Base-by-base conservation (phyloP, 257 asterid species). In the Lycium ferocissimum region DNA sequence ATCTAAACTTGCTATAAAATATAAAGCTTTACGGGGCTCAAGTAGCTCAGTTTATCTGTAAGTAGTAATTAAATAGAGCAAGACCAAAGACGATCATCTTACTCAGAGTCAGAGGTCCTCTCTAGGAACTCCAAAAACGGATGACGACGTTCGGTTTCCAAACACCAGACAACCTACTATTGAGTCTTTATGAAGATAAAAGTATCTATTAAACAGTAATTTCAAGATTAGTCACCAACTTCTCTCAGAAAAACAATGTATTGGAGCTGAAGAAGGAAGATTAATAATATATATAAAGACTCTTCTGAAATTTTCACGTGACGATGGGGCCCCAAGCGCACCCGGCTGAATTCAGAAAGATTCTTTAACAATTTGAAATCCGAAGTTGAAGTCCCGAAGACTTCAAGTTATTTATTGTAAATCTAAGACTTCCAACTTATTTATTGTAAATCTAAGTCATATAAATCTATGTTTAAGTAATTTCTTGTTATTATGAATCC, bases 161-260 rank as follows among this genome's bases (percentile, higher is more conserved):
- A 22, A 63, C 10, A 63, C 71, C 71, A 26, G 17, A 63, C 37
- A 63, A 10, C 43, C 17, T 63, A 17, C 4, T 4, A 63, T 15
- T 26, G 40, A 72, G 66, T 18, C 66, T 59, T 49, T 59, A 59
- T 18, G 22, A 72, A 33, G 72, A 65, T 26, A 33, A 65, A 26
- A 65, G 80, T 26, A 53, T 10, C n/a, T 45, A 45, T 9, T n/a
- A 72, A 18, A 43, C 18, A 72, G 81, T 75, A 12, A 75, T 75
- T 73, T 75, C 2, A 3, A 75, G 59, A 22, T 75, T 75, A 7
- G 7, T 22, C 4, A 18, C 43, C 81, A 3, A 49, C 62, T 75
- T 22, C 81, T 75, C 33, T 49, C 58, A 75, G 61, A 75, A 49
- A 75, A 75, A 14, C 81, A 75, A 49, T 49, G 81, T 75, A 13